Percentiles rank a stretch among this genome's conserved stretches.
Evolutionary conservation across 257 asterid genomes (phyloP).

Genomic region (Scutellaria barbata): DNA sequence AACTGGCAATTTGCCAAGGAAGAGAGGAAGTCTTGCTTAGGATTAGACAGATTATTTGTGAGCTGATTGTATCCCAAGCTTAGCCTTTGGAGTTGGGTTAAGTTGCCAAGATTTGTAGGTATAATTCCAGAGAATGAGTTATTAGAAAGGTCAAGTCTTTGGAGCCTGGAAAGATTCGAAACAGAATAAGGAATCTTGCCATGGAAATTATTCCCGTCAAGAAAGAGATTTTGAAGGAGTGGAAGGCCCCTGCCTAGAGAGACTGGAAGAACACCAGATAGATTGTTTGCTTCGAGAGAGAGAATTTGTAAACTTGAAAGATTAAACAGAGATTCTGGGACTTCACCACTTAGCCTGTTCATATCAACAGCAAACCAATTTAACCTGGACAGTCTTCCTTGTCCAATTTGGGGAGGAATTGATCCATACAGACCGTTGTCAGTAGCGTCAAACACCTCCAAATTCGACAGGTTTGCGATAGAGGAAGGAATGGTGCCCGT

Average conservation of each 20-base stretch:
- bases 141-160: background rate
- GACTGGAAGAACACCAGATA: background rate
- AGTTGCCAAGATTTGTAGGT: background rate
- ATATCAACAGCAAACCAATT: background rate
- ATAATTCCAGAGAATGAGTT: conserved; percentile 5
- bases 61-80: background rate
- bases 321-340: conserved; percentile 35
- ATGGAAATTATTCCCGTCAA: conserved; percentile 4
- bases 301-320: background rate
- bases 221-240: conserved; percentile 3
- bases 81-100: background rate
- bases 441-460: background rate
- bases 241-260: conserved; percentile 25
- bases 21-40: conserved; percentile 7
- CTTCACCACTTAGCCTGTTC: conserved; percentile 23
- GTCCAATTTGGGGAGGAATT: conserved; percentile 32
- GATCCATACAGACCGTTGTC: conserved; percentile 23
- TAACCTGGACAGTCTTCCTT: conserved; percentile 1
- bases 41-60: background rate
- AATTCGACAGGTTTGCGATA: conserved; percentile 29
- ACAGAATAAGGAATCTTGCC: conserved; percentile 37
- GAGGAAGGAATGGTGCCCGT: conserved; percentile 29
- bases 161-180: conserved; percentile 33
- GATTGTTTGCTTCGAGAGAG: background rate
- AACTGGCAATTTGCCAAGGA: background rate